Base-by-base conservation (phyloP, 192 early-diverging fungal genomes). In the Coemansia sp. region DNA sequence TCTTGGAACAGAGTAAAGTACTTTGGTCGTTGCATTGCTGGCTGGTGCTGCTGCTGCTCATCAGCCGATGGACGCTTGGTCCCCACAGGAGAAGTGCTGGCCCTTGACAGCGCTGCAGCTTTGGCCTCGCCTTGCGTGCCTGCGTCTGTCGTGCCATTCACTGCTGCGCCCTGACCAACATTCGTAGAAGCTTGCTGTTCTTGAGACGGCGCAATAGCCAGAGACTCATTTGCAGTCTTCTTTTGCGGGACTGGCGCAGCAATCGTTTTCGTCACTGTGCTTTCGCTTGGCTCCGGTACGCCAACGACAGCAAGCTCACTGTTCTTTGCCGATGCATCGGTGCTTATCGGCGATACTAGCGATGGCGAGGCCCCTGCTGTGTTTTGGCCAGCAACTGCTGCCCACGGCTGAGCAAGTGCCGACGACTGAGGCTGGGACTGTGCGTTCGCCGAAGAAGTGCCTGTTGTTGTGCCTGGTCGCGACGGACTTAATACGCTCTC, bases 401-500 rank as follows among this genome's bases (percentile, higher is more conserved):
- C 79, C 79, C 79, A 81, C 35, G 79, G 79, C 74, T 81, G 79
- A 21, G 68, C 68, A 18, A 81, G 67, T 48, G 64, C 35, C 6
- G 76, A 45, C 13, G 68, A 70, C 18, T 62, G 39, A 39, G 66
- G 64, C 21, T 58, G 61, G 35, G 71, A n/a, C 33, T 59, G 51
- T 12, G 62, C 45, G 25, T 67, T 73, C 3, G 63, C 66, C 2
- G 48, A 51, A 0, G 43, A 6, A 12, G 63, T 33, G 20, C 67
- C 68, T 10, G 77, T 66, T 7, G 72, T 73, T 40, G 77, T 68
- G 20, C 58, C 66, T 48, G 77, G 79, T n/a, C 68, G 65, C 25
- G 79, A 72, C 28, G 79, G 79, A 49, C 74, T 81, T 29, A 81
- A 48, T 18, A 81, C 79, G 63, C 79, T 81, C 52, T 76, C 79